phyloP scores from a whole-genome alignment of 192 early-diverging fungal genomes.

The Allomyces javanicus region DNA sequence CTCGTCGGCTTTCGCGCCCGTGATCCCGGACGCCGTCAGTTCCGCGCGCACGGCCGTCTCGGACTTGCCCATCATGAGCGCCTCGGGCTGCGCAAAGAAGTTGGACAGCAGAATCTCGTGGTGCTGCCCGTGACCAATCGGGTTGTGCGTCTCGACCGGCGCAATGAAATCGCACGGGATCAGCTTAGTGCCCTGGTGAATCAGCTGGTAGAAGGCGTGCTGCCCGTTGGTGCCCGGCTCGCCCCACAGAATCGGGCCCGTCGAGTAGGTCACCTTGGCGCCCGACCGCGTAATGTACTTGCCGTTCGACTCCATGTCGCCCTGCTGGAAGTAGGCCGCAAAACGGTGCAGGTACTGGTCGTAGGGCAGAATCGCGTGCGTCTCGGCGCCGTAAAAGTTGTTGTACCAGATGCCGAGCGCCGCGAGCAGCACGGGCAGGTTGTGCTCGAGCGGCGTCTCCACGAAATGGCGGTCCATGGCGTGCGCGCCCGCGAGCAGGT shows the following conservation, averaged over 20 bases:
- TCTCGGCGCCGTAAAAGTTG: slow-evolving; percentile 91
- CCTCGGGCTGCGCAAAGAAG: slow-evolving; percentile 98
- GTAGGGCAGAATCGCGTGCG: slow-evolving; percentile 87
- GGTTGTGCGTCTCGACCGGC: slow-evolving; percentile 82
- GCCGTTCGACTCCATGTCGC: slow-evolving; percentile 99
- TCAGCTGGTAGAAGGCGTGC: slow-evolving; percentile 98
- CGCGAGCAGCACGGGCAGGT: slow-evolving; percentile 77
- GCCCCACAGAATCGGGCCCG: slow-evolving; percentile 97
- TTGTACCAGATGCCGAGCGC: slow-evolving; percentile 94
- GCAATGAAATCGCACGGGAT: slow-evolving; percentile 93
- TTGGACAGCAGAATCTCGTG: slow-evolving; percentile 96
- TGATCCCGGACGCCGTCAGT: slow-evolving; percentile 28
- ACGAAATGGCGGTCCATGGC: slow-evolving; percentile 95
- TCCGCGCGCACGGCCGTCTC: slow-evolving; percentile 61
- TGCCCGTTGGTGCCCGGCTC: slow-evolving; percentile 99
- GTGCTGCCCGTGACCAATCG: slow-evolving; percentile 59
- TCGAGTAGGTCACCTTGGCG: slow-evolving; percentile 55
- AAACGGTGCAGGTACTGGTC: slow-evolving; percentile 98
- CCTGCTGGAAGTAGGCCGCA: slow-evolving; percentile 95
- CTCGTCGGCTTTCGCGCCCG: slow-evolving; percentile 28
- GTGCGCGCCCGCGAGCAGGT: slow-evolving; percentile 74
- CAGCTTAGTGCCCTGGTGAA: slow-evolving; percentile 97
- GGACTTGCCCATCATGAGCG: slow-evolving; percentile 83
- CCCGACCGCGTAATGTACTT: slow-evolving; percentile 79
- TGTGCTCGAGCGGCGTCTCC: slow-evolving; percentile 75